Evolutionary conservation across 2,329 filamentous ascomycete species (phyloP).

Genomic region (Aspergillaceae sp.): DNA sequence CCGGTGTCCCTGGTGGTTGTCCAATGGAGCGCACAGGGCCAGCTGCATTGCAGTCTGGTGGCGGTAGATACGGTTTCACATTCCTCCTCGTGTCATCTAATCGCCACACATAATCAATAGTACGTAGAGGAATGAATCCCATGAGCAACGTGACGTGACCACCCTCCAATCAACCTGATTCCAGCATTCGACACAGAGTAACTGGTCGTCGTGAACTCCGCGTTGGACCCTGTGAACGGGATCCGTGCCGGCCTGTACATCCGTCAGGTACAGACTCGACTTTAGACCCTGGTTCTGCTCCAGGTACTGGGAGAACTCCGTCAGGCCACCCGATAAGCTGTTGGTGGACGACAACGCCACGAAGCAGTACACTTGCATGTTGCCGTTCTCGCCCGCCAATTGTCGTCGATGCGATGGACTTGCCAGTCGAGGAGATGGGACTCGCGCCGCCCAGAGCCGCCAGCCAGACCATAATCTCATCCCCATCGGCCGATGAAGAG

Average conservation of each 20-base stretch:
- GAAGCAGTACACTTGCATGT: constrained; percentile 52
- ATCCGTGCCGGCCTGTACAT: constrained; percentile 35
- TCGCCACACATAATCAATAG: background rate
- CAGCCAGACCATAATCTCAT: constrained; percentile 61
- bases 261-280: constrained; percentile 45
- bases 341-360: constrained; percentile 42
- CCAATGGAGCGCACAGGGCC: background rate
- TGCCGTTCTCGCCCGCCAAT: constrained; percentile 54
- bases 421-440: constrained; percentile 45
- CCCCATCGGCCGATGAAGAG: constrained; percentile 40
- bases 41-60: background rate
- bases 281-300: constrained; percentile 28
- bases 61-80: background rate
- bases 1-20: background rate
- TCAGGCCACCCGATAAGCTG: constrained; percentile 50
- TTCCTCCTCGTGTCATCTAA: background rate
- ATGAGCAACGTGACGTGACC: no score
- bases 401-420: constrained; percentile 45
- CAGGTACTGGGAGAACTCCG: constrained; percentile 51
- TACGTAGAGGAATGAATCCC: background rate
- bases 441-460: constrained; percentile 49
- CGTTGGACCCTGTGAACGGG: constrained; percentile 25
- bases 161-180: background rate
- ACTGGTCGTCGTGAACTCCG: constrained; percentile 19
- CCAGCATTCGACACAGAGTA: constrained; percentile 23